phyloP scores from a whole-genome alignment of 106 monocot species.

The Xerophyta viscosa region DNA sequence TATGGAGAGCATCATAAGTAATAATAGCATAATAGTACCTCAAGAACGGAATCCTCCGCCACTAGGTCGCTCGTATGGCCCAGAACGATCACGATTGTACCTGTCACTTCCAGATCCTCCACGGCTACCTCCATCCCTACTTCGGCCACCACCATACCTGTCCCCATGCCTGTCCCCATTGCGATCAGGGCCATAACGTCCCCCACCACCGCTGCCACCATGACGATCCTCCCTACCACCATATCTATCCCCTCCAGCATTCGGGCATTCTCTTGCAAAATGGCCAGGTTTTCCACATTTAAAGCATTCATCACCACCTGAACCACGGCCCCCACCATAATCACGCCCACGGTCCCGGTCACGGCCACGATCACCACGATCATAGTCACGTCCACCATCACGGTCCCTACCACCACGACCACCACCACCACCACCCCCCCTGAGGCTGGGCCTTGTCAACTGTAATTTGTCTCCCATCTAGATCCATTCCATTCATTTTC shows the following conservation, averaged over 20 bases:
- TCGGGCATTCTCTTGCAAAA: constrained; percentile 95
- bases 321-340: constrained; percentile 38
- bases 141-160: constrained; percentile 55
- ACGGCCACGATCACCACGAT: constrained; percentile 36
- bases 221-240: constrained; percentile 12
- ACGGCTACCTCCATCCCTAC: constrained; percentile 45
- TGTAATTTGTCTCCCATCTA: constrained; percentile 87
- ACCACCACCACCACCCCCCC: too few relatives aligned
- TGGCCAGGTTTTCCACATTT: constrained; percentile 97
- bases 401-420: constrained; percentile 40
- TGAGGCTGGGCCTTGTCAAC: constrained; percentile 97
- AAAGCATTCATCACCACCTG: constrained; percentile 54
- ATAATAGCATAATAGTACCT: not conserved
- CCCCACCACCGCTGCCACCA: constrained; percentile 29
- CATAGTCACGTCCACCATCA: constrained; percentile 62
- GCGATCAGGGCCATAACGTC: constrained; percentile 56
- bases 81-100: constrained; percentile 74
- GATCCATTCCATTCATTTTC: constrained; percentile 84
- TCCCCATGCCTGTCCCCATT: constrained; percentile 45
- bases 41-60: constrained; percentile 43
- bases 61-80: constrained; percentile 81
- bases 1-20: not conserved
- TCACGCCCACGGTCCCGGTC: constrained; percentile 35
- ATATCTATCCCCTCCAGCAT: constrained; percentile 66
- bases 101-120: constrained; percentile 61